phyloP scores from a whole-genome alignment of 2,329 filamentous ascomycete species.

The Dactylonectria macrodidyma region DNA sequence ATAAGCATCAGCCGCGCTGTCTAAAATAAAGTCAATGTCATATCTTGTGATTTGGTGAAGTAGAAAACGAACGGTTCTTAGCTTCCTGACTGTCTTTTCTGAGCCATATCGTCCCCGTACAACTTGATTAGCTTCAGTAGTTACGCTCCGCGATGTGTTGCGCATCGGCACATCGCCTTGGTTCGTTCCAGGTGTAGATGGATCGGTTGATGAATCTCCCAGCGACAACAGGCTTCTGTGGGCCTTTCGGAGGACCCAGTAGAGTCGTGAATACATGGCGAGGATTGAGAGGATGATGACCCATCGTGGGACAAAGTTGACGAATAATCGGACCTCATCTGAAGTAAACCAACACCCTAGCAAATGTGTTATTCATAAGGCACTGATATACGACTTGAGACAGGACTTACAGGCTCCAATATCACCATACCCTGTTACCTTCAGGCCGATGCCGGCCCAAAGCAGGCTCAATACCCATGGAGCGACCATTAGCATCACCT shows the following conservation, averaged over 20 bases:
- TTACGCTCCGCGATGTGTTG: background rate
- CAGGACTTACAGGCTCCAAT: conserved; percentile 23
- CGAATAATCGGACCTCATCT: conserved; percentile 22
- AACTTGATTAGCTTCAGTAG: background rate
- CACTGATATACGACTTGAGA: background rate
- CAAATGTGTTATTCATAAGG: background rate
- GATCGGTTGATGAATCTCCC: conserved; percentile 14
- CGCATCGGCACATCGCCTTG: background rate
- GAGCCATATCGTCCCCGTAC: background rate
- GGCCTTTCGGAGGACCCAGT: conserved; percentile 7
- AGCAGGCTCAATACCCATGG: conserved; percentile 19
- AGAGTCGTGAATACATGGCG: conserved; percentile 17
- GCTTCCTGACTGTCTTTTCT: conserved; percentile 11
- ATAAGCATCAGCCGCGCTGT: conserved; percentile 22
- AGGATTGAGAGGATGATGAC: conserved; percentile 22
- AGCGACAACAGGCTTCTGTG: conserved; percentile 17
- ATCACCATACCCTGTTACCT: conserved; percentile 18
- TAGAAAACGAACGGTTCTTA: conserved; percentile 8
- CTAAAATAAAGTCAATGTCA: conserved; percentile 6
- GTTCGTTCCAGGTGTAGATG: background rate
- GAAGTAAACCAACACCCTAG: conserved; percentile 30
- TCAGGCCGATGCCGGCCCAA: conserved; percentile 23
- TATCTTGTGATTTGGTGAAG: background rate
- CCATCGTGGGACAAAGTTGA: conserved; percentile 26
- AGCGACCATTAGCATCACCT: background rate